Percentiles rank a stretch among this genome's conserved stretches.
Conservation (phyloP, 495 filamentous ascomycete species). For the Hyaloscypha bicolor region DNA sequence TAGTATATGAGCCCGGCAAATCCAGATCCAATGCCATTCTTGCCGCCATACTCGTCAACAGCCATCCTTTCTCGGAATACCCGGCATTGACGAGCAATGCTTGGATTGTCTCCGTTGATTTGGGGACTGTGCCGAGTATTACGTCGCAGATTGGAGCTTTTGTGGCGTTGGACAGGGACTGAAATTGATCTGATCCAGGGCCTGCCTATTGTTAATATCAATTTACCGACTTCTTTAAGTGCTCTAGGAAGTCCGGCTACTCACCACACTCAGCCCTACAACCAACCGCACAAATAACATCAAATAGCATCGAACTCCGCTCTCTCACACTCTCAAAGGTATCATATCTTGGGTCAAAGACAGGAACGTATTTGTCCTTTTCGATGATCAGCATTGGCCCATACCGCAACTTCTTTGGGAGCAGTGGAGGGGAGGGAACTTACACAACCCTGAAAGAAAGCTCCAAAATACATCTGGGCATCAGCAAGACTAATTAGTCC, state of each 20-base stretch:
- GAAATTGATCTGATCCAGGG: constrained; percentile 40
- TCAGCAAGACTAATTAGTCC: constrained; percentile 24
- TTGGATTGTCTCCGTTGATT: constrained; percentile 49
- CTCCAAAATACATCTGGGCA: constrained; percentile 26
- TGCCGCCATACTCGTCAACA: constrained; percentile 49
- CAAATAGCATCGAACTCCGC: constrained; percentile 47
- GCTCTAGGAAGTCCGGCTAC: constrained; percentile 23
- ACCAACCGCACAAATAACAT: constrained; percentile 53
- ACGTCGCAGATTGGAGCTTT: constrained; percentile 50
- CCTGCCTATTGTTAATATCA: constrained; percentile 22
- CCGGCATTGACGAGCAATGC: constrained; percentile 50
- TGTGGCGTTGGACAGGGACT: constrained; percentile 43
- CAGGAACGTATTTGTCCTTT: constrained; percentile 47
- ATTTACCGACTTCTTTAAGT: no score
- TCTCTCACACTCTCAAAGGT: constrained; percentile 44
- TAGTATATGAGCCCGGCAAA: constrained; percentile 45
- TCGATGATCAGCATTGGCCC: no score
- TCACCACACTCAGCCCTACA: constrained; percentile 41
- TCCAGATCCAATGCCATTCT: constrained; percentile 49
- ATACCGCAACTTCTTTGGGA: no score
- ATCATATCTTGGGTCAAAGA: constrained; percentile 47
- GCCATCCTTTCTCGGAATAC: constrained; percentile 50
- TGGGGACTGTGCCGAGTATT: constrained; percentile 41
- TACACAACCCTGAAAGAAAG: constrained; percentile 49
- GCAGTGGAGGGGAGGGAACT: constrained; percentile 21